Conservation (phyloP, 805 yeast genomes). For the Candida nitratophila region DNA sequence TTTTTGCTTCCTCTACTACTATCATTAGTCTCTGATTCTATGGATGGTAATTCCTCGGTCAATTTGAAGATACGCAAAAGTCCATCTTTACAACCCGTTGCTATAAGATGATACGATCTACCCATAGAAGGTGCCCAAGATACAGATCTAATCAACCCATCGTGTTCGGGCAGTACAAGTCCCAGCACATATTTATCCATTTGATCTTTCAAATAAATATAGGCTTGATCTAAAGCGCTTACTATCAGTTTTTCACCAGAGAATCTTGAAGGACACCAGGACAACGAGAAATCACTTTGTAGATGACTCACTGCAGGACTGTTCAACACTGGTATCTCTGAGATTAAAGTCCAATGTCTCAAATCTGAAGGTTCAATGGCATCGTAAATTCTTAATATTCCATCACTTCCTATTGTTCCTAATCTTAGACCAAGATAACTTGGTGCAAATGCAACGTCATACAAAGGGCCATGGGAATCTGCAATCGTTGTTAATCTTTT, state of each 20-base stretch:
- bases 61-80: constrained; percentile 79
- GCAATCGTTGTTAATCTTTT: constrained; percentile 64
- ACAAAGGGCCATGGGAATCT: constrained; percentile 83
- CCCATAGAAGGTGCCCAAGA: constrained; percentile 98
- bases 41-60: constrained; percentile 30
- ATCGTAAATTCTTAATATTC: constrained; percentile 77
- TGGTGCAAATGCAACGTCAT: constrained; percentile 88
- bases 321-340: constrained; percentile 60
- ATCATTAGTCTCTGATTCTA: constrained; percentile 3
- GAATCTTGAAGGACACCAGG: constrained; percentile 89
- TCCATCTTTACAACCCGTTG: constrained; percentile 96
- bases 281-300: constrained; percentile 78
- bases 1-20: background rate
- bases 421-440: constrained; percentile 71
- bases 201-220: constrained; percentile 51
- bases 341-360: constrained; percentile 70
- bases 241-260: constrained; percentile 76
- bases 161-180: constrained; percentile 73
- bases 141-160: constrained; percentile 79
- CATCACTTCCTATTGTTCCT: constrained; percentile 88
- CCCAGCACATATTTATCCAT: constrained; percentile 47
- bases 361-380: constrained; percentile 86
- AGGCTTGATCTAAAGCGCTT: constrained; percentile 82
- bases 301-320: constrained; percentile 72
- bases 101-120: constrained; percentile 75